Percentiles rank a stretch among this genome's conserved stretches.
phyloP scores from a whole-genome alignment of 2,329 filamentous ascomycete species.

The Rhynchosporium secalis region DNA sequence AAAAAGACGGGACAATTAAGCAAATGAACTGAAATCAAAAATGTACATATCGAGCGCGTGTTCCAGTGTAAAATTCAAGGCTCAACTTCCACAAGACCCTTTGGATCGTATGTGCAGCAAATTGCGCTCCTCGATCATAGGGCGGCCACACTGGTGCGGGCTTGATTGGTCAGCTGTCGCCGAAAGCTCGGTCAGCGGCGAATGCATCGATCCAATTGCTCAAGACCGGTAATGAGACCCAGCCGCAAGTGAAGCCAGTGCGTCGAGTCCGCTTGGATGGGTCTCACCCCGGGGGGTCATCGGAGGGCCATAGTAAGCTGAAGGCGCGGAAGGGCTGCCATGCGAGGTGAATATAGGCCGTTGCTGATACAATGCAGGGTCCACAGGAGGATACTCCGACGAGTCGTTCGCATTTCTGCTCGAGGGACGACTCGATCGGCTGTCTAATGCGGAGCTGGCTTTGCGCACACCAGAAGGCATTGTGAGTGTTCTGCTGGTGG shows the following conservation, averaged over 20 bases:
- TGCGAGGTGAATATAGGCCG: slow-evolving; percentile 2
- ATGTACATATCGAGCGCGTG: background rate
- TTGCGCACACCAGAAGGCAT: slow-evolving; percentile 37
- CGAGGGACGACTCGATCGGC: slow-evolving; percentile 42
- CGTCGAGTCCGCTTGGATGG: slow-evolving; percentile 20
- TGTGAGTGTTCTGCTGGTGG: slow-evolving; percentile 36
- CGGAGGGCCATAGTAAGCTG: slow-evolving; percentile 5
- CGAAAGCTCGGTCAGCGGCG: background rate
- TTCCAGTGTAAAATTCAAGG: background rate
- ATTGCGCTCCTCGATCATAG: background rate
- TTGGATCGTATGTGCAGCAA: background rate
- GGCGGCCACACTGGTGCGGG: background rate
- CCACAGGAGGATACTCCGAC: slow-evolving; percentile 20
- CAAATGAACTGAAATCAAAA: background rate
- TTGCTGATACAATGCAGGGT: slow-evolving; percentile 23
- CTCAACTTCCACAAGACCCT: too few relatives aligned
- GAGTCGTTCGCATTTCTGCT: slow-evolving; percentile 21
- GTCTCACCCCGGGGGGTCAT: background rate
- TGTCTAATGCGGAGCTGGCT: slow-evolving; percentile 31
- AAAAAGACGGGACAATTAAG: background rate
- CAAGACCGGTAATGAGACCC: slow-evolving; percentile 16
- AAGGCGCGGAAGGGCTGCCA: background rate
- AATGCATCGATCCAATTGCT: background rate
- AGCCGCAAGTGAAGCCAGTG: slow-evolving; percentile 20
- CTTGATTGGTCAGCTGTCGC: background rate